phyloP scores from a whole-genome alignment of 148 eudicot species.

The Rhododendron griersonianum region DNA sequence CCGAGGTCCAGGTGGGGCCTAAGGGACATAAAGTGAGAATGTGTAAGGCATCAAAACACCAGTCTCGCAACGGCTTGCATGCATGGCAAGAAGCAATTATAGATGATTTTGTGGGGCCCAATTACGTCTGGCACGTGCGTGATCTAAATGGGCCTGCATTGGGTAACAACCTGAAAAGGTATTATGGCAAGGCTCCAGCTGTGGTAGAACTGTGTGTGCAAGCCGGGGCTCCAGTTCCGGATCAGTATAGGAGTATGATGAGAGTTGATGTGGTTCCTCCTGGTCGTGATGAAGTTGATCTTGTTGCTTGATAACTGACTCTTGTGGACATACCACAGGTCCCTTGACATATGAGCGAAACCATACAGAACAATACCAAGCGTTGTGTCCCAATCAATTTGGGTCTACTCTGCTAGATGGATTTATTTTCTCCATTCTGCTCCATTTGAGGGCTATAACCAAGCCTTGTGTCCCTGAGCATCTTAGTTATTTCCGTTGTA shows the following conservation, averaged over 20 bases:
- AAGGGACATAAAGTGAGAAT: conserved; percentile 64
- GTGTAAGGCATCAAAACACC: conserved; percentile 64
- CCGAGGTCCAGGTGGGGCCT: conserved; percentile 67
- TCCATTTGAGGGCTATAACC: neutral
- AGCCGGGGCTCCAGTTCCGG: conserved; percentile 58
- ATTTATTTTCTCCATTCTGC: neutral
- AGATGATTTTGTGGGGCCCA: conserved; percentile 60
- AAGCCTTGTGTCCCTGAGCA: neutral
- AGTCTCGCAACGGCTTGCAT: conserved; percentile 62
- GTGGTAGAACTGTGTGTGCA: conserved; percentile 65
- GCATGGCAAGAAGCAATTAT: conserved; percentile 70
- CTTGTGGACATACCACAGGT: neutral
- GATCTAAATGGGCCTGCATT: conserved; percentile 40
- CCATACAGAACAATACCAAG: neutral
- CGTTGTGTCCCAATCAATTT: neutral
- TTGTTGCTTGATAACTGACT: conserved; percentile 43
- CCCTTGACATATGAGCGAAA: neutral
- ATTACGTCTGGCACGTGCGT: conserved; percentile 62
- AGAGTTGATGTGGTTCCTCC: conserved; percentile 69
- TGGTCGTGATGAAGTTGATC: conserved; percentile 62
- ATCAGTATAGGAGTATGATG: conserved; percentile 54
- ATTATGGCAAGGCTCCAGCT: conserved; percentile 66
- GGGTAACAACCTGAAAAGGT: conserved; percentile 43
- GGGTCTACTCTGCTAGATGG: neutral
- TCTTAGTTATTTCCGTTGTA: neutral